These are phyloP conservation scores for Heliocybe sulcata DNA, from an alignment of 1,284 basidiomycete species.

Conservation along the genomic window DNA sequence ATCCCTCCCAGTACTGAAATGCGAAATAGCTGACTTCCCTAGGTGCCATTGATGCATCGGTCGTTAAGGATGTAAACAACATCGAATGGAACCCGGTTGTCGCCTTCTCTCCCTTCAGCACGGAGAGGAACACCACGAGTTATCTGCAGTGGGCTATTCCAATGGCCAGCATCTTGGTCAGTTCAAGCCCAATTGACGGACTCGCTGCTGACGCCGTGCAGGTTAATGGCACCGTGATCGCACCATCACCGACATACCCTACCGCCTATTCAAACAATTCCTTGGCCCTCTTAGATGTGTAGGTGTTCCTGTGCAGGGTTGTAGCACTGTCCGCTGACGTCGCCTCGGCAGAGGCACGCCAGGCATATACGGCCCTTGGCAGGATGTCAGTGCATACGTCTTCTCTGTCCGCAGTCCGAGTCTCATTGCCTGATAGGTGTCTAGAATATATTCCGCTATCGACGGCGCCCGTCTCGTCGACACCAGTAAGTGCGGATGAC, in stretches of 20 bases:
- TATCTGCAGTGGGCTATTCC: conserved; percentile 81
- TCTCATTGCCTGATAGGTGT: conserved; percentile 41
- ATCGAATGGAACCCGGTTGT: conserved; percentile 71
- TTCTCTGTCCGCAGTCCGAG: conserved; percentile 5
- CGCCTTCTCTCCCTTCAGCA: conserved; percentile 58
- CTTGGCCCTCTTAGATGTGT: conserved; percentile 75
- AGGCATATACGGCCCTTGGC: conserved; percentile 77
- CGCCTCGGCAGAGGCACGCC: conserved; percentile 50
- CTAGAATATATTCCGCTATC: conserved; percentile 57
- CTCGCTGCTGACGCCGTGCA: conserved; percentile 18
- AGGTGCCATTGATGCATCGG: conserved; percentile 68
- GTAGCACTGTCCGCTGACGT: neutral
- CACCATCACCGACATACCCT: conserved; percentile 63
- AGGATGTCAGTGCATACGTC: conserved; percentile 47
- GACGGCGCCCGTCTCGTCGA: conserved; percentile 67
- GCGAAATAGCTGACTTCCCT: neutral
- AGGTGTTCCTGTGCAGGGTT: conserved; percentile 19
- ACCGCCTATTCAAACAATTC: conserved; percentile 47
- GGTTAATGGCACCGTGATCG: conserved; percentile 55
- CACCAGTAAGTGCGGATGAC: conserved; percentile 24
- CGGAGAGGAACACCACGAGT: conserved; percentile 50
- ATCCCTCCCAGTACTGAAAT: neutral
- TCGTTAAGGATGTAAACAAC: conserved; percentile 49
- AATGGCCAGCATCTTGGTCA: conserved; percentile 51
- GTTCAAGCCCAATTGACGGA: conserved; percentile 10